Evolutionary conservation across 345 rosid species (phyloP), one percentile per base, ranked within the genome.

Genomic region (Brassica rapa): DNA sequence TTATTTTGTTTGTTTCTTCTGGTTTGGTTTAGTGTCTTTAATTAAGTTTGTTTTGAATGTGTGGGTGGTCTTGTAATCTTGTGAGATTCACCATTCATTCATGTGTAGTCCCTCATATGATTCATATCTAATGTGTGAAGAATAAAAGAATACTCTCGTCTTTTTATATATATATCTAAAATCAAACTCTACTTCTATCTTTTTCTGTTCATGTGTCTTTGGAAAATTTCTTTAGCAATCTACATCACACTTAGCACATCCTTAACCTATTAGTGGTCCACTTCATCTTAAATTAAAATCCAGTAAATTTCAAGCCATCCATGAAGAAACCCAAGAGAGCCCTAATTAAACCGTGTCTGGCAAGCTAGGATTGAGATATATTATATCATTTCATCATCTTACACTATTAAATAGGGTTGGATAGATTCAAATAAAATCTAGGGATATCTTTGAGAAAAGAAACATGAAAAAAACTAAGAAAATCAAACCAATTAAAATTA

Each of bases 1-100:
- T 60, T 1, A 37, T 73, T 66, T 41, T 7, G 56, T 67, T 71
- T 55, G 71, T 32, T 70, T 51, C 39, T 4, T 51, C 39, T 4
- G 39, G 43, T 37, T 37, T 37, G 3, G 43, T 37, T 37, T 37
- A 37, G 43, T 37, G 11, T 37, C 43, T 37, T 37, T 35, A 6
- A 35, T 35, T 33, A 35, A 35, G 11, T 37, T 37, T 37, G 43
- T 37, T 3, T 37, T 37, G 11, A 8, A 37, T 37, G 43, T 37
- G 43, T 37, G 11, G 2, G 2, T 37, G 2, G 43, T 37, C 11
- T 37, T 37, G 43, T 37, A 37, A 37, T 37, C 43, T 3, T 8
- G 43, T 37, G 43, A 37, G 10, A 37, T 37, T 3, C 43, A 37
- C 43, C 11, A 37, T 8, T 8, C 43, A 37, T 37, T 37, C 43